Conservation (phyloP, 1,284 basidiomycete species). For the Leccinum solheimii region DNA sequence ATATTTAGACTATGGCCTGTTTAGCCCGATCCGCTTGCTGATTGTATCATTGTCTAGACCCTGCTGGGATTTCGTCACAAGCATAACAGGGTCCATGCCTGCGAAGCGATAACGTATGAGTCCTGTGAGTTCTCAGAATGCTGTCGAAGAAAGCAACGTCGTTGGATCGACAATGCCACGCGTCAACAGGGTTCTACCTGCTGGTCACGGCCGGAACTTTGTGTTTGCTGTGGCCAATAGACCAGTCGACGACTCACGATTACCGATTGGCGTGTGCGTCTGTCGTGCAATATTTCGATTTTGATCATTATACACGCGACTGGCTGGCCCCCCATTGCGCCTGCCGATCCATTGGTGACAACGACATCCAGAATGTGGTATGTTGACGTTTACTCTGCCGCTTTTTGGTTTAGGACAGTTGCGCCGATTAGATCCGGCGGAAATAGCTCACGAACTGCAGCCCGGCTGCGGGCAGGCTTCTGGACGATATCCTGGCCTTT, state of each 20-base stretch:
- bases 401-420: conserved; percentile 15
- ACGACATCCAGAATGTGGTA: conserved; percentile 8
- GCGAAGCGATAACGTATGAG: conserved; percentile 29
- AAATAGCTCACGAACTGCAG: conserved; percentile 24
- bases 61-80: background rate
- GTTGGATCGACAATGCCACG: conserved; percentile 23
- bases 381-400: conserved; percentile 13
- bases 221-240: conserved; percentile 1
- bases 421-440: conserved; percentile 28
- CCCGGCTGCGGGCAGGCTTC: conserved; percentile 5
- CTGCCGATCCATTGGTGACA: conserved; percentile 1
- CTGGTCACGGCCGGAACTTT: background rate
- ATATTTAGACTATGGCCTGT: background rate
- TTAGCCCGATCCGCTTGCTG: background rate
- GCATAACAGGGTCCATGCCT: conserved; percentile 1
- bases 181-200: conserved; percentile 1
- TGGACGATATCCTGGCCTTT: background rate
- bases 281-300: background rate
- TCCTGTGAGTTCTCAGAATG: background rate
- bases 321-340: background rate
- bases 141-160: background rate
- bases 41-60: background rate
- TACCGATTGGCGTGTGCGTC: background rate
- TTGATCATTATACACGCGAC: conserved; percentile 4
- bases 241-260: background rate